phyloP scores from a whole-genome alignment of 768 basidiomycete genomes.

The Strobilomyces confusus region DNA sequence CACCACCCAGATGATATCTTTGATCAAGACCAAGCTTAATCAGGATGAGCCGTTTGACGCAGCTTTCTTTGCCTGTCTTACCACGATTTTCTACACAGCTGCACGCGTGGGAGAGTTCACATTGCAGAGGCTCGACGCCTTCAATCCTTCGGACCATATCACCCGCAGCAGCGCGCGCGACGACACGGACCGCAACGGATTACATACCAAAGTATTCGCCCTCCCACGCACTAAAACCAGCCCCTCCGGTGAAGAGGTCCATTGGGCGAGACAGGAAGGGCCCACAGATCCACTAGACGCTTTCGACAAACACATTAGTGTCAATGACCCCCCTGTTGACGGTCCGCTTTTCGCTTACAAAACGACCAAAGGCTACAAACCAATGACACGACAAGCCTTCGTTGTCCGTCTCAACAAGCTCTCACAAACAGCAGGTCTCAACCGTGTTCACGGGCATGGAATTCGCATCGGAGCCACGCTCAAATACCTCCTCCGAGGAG shows the following conservation, averaged over 20 bases:
- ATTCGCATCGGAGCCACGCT: background rate
- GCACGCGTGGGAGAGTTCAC: background rate
- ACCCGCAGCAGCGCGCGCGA: background rate
- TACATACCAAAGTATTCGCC: background rate
- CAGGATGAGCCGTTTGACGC: background rate
- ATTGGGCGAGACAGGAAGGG: background rate
- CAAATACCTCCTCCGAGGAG: background rate
- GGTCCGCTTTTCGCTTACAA: background rate
- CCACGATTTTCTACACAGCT: background rate
- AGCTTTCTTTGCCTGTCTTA: background rate
- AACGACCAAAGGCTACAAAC: background rate
- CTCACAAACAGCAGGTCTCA: background rate
- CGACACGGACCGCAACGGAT: background rate
- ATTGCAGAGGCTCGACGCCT: background rate
- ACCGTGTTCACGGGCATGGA: background rate
- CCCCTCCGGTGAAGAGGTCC: background rate
- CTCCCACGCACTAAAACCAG: background rate
- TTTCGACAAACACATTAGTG: background rate
- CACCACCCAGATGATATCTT: background rate
- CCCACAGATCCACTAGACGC: background rate
- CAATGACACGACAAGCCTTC: background rate
- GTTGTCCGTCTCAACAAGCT: background rate
- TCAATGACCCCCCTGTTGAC: background rate
- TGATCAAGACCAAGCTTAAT: background rate
- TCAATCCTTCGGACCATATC: background rate